Conservation (phyloP, 1,139 yeast genomes). For the Suhomyces wounanorum region DNA sequence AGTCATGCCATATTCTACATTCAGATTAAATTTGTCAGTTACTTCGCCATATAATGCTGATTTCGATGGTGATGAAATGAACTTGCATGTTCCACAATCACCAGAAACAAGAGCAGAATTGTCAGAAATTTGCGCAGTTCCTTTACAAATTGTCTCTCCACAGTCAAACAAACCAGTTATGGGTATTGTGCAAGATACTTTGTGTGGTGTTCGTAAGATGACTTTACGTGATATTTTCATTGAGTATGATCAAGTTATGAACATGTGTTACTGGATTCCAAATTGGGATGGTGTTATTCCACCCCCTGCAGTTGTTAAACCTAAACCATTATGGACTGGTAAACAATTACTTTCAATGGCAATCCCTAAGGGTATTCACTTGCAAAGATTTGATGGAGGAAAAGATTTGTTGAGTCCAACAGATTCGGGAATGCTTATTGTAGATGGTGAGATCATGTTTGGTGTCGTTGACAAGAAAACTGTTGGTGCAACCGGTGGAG, state of each 20-base stretch:
- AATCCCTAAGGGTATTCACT: slow-evolving; percentile 92
- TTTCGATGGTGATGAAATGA: slow-evolving; percentile 99
- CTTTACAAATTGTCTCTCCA: slow-evolving; percentile 95
- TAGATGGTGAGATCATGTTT: slow-evolving; percentile 91
- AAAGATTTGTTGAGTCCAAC: slow-evolving; percentile 82
- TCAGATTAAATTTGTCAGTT: slow-evolving; percentile 92
- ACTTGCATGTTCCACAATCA: slow-evolving; percentile 98
- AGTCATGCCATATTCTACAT: slow-evolving; percentile 98
- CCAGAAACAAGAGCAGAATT: slow-evolving; percentile 97
- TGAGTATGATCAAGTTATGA: slow-evolving; percentile 93
- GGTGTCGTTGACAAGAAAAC: slow-evolving; percentile 98
- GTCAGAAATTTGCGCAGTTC: slow-evolving; percentile 94
- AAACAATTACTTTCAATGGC: slow-evolving; percentile 91
- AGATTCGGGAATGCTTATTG: slow-evolving; percentile 89
- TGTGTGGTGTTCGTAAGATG: slow-evolving; percentile 96
- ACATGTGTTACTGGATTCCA: slow-evolving; percentile 96
- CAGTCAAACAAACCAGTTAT: slow-evolving; percentile 98
- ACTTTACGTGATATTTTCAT: slow-evolving; percentile 87
- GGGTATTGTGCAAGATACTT: slow-evolving; percentile 99
- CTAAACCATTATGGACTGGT: slow-evolving; percentile 97
- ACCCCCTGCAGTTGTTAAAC: slow-evolving; percentile 92
- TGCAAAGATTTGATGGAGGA: slow-evolving; percentile 90
- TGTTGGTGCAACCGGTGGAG: slow-evolving; percentile 98
- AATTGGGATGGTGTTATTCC: slow-evolving; percentile 99
- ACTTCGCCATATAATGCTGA: slow-evolving; percentile 99